Percentiles rank a stretch among this genome's conserved stretches.
These are phyloP conservation scores for Choiromyces venosus DNA, from an alignment of 495 filamentous ascomycete species.

Conservation along the genomic window DNA sequence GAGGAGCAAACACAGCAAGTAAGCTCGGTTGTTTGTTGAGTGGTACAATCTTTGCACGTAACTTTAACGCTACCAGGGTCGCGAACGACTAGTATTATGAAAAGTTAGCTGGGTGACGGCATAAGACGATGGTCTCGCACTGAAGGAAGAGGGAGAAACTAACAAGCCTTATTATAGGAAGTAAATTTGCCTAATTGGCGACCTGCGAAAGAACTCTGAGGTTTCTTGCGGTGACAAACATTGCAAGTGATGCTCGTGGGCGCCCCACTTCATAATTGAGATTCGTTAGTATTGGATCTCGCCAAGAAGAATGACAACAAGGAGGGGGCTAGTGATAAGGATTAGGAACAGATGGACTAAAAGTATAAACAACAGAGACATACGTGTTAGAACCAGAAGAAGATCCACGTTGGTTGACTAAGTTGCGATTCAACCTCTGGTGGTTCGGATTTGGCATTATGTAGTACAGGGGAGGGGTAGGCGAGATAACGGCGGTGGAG, in stretches of 20 bases:
- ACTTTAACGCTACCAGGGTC: conserved; percentile 19
- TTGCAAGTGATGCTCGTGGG: conserved; percentile 24
- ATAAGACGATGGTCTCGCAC: neutral
- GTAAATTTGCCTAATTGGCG: conserved; percentile 33
- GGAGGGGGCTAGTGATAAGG: neutral
- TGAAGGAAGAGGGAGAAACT: neutral
- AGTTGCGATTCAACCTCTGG: conserved; percentile 1
- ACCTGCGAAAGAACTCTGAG: conserved; percentile 31
- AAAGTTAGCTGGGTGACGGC: neutral
- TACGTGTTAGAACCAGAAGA: conserved; percentile 16
- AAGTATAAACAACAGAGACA: neutral
- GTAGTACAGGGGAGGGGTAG: neutral
- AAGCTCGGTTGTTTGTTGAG: conserved; percentile 42
- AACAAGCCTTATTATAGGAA: conserved; percentile 23
- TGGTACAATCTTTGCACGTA: conserved; percentile 43
- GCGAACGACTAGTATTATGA: conserved; percentile 9
- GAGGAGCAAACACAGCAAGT: conserved; percentile 46
- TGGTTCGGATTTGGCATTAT: neutral
- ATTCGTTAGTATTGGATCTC: neutral
- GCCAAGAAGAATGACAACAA: too few relatives aligned
- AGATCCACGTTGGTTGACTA: conserved; percentile 11
- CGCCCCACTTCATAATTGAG: conserved; percentile 1
- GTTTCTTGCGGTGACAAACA: conserved; percentile 25
- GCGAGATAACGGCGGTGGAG: neutral
- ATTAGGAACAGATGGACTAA: neutral